phyloP scores from a whole-genome alignment of 2,329 filamentous ascomycete genomes.

The Tolypocladium amazonense region DNA sequence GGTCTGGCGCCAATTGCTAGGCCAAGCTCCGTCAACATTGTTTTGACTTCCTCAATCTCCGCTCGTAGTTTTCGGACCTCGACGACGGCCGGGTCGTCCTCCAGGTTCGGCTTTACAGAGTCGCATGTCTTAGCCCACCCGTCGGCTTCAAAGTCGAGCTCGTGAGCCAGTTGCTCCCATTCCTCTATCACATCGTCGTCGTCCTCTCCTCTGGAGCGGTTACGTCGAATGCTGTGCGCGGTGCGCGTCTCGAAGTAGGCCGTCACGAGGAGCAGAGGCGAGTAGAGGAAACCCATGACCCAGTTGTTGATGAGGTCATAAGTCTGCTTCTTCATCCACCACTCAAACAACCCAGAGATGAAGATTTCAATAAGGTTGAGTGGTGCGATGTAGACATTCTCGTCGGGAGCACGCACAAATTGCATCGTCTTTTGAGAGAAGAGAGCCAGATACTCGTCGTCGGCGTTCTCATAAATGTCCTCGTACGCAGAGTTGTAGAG shows the following conservation, averaged over 20 bases:
- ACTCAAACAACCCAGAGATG: conserved; percentile 71
- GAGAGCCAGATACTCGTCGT: conserved; percentile 89
- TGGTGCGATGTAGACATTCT: conserved; percentile 95
- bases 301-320: conserved; percentile 82
- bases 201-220: conserved; percentile 69
- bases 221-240: conserved; percentile 57
- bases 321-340: conserved; percentile 70
- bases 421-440: conserved; percentile 94
- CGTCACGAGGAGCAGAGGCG: conserved; percentile 68
- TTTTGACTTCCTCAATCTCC: conserved; percentile 48
- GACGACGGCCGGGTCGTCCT: conserved; percentile 63
- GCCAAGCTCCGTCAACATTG: conserved; percentile 26
- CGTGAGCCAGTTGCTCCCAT: conserved; percentile 73
- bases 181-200: conserved; percentile 86
- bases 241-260: conserved; percentile 59
- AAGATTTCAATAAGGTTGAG: conserved; percentile 91
- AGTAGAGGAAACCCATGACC: conserved; percentile 81
- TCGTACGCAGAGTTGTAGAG: conserved; percentile 96
- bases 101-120: conserved; percentile 68
- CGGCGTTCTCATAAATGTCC: conserved; percentile 85
- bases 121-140: conserved; percentile 78
- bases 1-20: conserved; percentile 10
- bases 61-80: conserved; percentile 51
- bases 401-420: conserved; percentile 91
- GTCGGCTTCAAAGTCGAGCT: conserved; percentile 70